Base-by-base conservation (phyloP, 2,329 filamentous ascomycete species). In the Calonectria hongkongensis region DNA sequence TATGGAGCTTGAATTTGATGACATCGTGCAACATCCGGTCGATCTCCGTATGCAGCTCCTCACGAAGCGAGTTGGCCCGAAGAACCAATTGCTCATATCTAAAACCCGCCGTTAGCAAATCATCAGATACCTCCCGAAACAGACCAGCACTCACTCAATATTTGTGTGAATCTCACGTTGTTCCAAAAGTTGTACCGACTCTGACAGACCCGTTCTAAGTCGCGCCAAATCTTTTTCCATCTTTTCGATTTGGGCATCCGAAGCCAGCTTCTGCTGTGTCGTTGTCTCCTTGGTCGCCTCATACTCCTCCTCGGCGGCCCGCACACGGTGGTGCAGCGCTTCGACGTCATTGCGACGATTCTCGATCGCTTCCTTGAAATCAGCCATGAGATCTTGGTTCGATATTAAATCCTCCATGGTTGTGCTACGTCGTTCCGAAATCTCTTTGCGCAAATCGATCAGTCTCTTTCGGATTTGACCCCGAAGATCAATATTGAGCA, bases 191-290 rank as follows among this genome's bases (percentile, higher is more conserved):
- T 98, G 95, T 66, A 98, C 94, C 41, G 93, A 95, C 83, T 98
- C 96, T 3, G 92, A 93, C 36, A 98, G 87, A 13, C 93, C 93
- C 2, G 93, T 91, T 50, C 96, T 91, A 95, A 98, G 98, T 83
- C 95, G 95, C 58, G 94, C 94, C n/a, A 99, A 87, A 83, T 99
- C 96, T 85, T 98, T 98, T 86, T 99, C 97, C 93, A 98, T 97
- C 87, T 97, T 97, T 85, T 99, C 97, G 79, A 99, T 98, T 83
- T 98, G 96, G 10, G 96, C 92, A 82, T 98, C 97, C 2, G 93
- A 95, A 9, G 93, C 93, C 82, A 96, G 91, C 86, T 97, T 97
- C 83, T 98, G 95, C 21, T 95, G 94, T 56, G 91, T 94, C 9
- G 94, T 96, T 72, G 90, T 86, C 88, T 98, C 97, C 81, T 96